A percentile compares a stretch with the other conserved stretches of the same genome.
Evolutionary conservation across 345 rosid genomes (phyloP).

Genomic region (Moricandia moricandioides): DNA sequence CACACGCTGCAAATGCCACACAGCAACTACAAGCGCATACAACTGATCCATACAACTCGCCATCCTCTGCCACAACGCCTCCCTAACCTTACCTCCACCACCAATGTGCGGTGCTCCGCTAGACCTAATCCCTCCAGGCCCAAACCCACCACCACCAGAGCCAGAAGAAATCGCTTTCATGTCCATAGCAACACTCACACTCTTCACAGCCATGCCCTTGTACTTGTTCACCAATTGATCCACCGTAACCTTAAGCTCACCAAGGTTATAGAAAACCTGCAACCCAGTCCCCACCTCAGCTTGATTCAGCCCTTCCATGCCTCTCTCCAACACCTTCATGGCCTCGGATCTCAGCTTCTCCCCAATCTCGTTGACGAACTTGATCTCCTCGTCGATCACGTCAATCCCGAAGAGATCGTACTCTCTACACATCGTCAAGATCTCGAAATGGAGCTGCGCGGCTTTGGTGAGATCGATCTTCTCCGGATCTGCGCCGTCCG

Average conservation of each 20-base stretch:
- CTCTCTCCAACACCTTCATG: slow-evolving; percentile 81
- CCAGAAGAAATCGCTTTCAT: slow-evolving; percentile 81
- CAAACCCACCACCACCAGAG: slow-evolving; percentile 53
- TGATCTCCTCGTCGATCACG: slow-evolving; percentile 71
- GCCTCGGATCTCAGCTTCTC: slow-evolving; percentile 67
- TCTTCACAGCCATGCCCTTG: slow-evolving; percentile 76
- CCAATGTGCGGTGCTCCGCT: slow-evolving; percentile 93
- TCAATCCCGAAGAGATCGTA: slow-evolving; percentile 72
- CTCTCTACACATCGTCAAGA: slow-evolving; percentile 70
- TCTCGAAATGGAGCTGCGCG: slow-evolving; percentile 86
- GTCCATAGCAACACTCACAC: slow-evolving; percentile 71
- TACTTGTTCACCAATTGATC: slow-evolving; percentile 81
- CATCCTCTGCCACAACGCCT: slow-evolving; percentile 92
- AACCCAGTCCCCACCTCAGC: slow-evolving; percentile 97
- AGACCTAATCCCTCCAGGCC: slow-evolving; percentile 95
- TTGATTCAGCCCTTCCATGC: slow-evolving; percentile 94
- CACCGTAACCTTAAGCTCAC: slow-evolving; percentile 74
- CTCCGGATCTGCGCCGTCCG: slow-evolving; percentile 57
- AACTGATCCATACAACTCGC: slow-evolving; percentile 80
- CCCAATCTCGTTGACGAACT: slow-evolving; percentile 64
- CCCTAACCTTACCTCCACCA: slow-evolving; percentile 82
- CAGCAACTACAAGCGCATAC: slow-evolving; percentile 73
- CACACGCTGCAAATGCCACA: slow-evolving; percentile 99
- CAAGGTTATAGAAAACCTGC: slow-evolving; percentile 94
- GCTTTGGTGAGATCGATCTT: slow-evolving; percentile 90